These are phyloP conservation scores for Talaromyces borbonicus DNA, from an alignment of 495 filamentous ascomycete species.

Conservation along the genomic window DNA sequence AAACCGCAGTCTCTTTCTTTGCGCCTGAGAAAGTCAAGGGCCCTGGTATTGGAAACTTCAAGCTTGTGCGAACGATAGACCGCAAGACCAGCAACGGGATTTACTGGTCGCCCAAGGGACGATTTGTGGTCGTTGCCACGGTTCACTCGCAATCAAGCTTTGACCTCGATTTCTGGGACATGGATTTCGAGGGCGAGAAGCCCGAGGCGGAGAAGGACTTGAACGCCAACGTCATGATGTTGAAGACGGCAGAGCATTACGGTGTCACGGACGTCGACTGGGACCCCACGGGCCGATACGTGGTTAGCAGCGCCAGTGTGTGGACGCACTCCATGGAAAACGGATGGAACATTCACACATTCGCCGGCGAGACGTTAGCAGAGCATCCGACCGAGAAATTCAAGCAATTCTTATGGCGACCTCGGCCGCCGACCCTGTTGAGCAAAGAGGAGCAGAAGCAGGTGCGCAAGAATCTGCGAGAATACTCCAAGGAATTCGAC, in stretches of 20 bases:
- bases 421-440: slow-evolving; percentile 79
- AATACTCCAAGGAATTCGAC: slow-evolving; percentile 91
- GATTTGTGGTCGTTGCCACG: slow-evolving; percentile 87
- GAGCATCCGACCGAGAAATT: slow-evolving; percentile 94
- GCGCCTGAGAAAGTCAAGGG: slow-evolving; percentile 87
- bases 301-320: slow-evolving; percentile 79
- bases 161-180: slow-evolving; percentile 94
- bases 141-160: slow-evolving; percentile 85
- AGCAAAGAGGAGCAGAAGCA: slow-evolving; percentile 91
- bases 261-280: slow-evolving; percentile 96
- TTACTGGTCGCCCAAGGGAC: slow-evolving; percentile 97
- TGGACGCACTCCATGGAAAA: slow-evolving; percentile 99
- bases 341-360: slow-evolving; percentile 96
- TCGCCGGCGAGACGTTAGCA: slow-evolving; percentile 78
- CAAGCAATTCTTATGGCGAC: slow-evolving; percentile 94
- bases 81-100: slow-evolving; percentile 99
- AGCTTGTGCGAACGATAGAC: slow-evolving; percentile 82
- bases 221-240: slow-evolving; percentile 84
- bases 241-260: slow-evolving; percentile 90
- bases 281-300: slow-evolving; percentile 92
- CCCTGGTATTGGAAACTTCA: slow-evolving; percentile 76
- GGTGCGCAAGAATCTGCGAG: slow-evolving; percentile 95
- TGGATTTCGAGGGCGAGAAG: slow-evolving; percentile 97
- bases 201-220: slow-evolving; percentile 85
- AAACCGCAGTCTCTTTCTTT: slow-evolving; percentile 92